phyloP scores from a whole-genome alignment of 2,329 filamentous ascomycete genomes.

The Verticillium zaregamsianum region DNA sequence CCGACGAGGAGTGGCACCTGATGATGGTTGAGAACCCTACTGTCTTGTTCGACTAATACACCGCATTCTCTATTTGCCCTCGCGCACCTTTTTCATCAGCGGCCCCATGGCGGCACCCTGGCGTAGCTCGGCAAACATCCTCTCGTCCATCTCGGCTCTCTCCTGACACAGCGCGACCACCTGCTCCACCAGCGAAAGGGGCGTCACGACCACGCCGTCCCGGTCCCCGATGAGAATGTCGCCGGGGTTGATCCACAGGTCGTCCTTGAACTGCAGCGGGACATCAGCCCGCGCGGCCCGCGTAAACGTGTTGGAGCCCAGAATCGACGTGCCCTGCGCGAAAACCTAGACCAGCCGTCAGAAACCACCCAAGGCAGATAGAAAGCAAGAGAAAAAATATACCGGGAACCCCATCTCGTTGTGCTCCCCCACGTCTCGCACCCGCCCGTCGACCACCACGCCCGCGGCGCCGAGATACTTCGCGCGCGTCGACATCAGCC shows the following conservation, averaged over 20 bases:
- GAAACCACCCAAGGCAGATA: not conserved
- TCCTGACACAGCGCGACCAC: constrained; percentile 22
- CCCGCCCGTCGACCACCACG: constrained; percentile 21
- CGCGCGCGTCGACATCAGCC: constrained; percentile 23
- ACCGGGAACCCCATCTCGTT: constrained; percentile 15
- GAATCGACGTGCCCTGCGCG: constrained; percentile 18
- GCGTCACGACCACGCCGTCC: constrained; percentile 24
- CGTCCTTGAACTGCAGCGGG: constrained; percentile 18
- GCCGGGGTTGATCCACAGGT: constrained; percentile 23
- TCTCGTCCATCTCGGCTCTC: constrained; percentile 22
- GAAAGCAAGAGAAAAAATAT: not conserved
- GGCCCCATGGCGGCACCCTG: constrained; percentile 6
- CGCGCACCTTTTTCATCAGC: no score
- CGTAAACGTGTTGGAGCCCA: constrained; percentile 25
- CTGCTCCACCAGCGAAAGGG: constrained; percentile 17
- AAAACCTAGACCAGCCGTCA: constrained; percentile 18
- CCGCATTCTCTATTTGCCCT: no score
- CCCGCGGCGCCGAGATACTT: constrained; percentile 20
- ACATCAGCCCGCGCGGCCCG: constrained; percentile 21
- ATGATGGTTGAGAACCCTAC: no score
- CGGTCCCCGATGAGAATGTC: constrained; percentile 23
- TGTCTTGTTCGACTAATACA: no score
- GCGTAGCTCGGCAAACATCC: constrained; percentile 13
- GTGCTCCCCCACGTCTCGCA: constrained; percentile 24
- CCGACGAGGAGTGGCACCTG: no score